Conservation (phyloP, 345 rosid species). For the Leavenworthia alabamica region DNA sequence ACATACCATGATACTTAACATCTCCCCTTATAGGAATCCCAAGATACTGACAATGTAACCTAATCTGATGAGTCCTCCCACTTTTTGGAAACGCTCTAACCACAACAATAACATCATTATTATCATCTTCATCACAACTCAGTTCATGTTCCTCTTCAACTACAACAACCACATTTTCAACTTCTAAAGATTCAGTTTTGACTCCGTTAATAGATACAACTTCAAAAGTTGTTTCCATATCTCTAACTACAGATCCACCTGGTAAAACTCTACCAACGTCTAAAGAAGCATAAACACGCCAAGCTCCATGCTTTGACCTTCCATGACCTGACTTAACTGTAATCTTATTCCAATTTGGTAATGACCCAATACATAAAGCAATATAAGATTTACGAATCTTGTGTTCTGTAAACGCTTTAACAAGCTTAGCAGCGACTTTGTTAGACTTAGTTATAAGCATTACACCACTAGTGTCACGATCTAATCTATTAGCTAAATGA, state of each 20-base stretch:
- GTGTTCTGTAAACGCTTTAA: slow-evolving; percentile 78
- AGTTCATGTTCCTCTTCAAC: slow-evolving; percentile 38
- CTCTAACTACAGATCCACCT: slow-evolving; percentile 71
- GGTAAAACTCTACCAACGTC: slow-evolving; percentile 73
- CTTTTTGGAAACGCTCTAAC: slow-evolving; percentile 71
- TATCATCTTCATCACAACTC: slow-evolving; percentile 24
- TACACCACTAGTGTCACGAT: slow-evolving; percentile 87
- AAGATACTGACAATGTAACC: slow-evolving; percentile 82
- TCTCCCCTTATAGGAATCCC: slow-evolving; percentile 78
- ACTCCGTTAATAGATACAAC: slow-evolving; percentile 54
- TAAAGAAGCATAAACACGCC: slow-evolving; percentile 77
- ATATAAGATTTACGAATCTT: slow-evolving; percentile 63
- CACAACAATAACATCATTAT: slow-evolving; percentile 45
- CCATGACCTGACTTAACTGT: slow-evolving; percentile 86
- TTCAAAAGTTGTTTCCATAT: slow-evolving; percentile 84
- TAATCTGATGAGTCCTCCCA: slow-evolving; percentile 93
- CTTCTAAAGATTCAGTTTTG: slow-evolving; percentile 14
- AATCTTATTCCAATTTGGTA: slow-evolving; percentile 62
- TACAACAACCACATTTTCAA: slow-evolving; percentile 29
- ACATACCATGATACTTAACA: slow-evolving; percentile 78
- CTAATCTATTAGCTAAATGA: slow-evolving; percentile 86
- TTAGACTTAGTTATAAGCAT: slow-evolving; percentile 80
- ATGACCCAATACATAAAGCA: slow-evolving; percentile 58
- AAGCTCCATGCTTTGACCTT: slow-evolving; percentile 81
- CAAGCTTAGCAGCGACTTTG: slow-evolving; percentile 77